phyloP scores from a whole-genome alignment of 192 early-diverging fungal species.

The Coemansia sp. region DNA sequence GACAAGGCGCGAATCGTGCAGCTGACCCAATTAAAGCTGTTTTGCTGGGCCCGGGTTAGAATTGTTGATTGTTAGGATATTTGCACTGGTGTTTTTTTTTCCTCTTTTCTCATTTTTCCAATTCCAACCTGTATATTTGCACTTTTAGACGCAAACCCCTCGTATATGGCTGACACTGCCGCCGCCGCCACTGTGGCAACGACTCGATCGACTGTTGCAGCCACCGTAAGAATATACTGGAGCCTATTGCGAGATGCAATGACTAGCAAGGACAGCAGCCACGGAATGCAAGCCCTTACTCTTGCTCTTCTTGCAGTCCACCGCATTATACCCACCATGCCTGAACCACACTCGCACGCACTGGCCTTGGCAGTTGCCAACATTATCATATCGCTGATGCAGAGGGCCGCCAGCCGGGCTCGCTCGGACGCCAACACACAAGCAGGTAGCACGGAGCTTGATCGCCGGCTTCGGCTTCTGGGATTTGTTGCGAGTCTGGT shows the following conservation, averaged over 20 bases:
- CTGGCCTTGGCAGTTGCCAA: neutral
- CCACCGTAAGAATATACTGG: neutral
- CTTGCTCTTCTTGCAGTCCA: neutral
- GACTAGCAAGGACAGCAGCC: neutral
- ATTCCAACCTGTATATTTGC: neutral
- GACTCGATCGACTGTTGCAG: slow-evolving; percentile 1
- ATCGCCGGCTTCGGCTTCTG: slow-evolving; percentile 16
- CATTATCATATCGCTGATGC: neutral
- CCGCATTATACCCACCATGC: neutral
- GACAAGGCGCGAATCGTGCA: too few species aligned
- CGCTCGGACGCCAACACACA: neutral
- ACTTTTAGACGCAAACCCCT: neutral
- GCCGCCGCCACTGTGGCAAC: slow-evolving; percentile 1
- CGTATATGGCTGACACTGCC: slow-evolving; percentile 3
- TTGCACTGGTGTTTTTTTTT: too few species aligned
- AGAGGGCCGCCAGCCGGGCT: neutral
- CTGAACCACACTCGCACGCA: neutral
- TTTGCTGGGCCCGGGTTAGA: too few species aligned
- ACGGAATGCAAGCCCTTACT: neutral
- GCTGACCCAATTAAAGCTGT: too few species aligned
- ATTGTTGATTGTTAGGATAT: too few species aligned
- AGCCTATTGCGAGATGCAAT: slow-evolving; percentile 1
- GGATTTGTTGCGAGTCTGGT: slow-evolving; percentile 10
- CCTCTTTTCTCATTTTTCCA: neutral
- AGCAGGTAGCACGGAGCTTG: neutral